Percentiles rank a stretch among this genome's conserved stretches.
These are phyloP conservation scores for Lipomyces chichibuensis DNA, from an alignment of 805 yeast species.

Conservation along the genomic window DNA sequence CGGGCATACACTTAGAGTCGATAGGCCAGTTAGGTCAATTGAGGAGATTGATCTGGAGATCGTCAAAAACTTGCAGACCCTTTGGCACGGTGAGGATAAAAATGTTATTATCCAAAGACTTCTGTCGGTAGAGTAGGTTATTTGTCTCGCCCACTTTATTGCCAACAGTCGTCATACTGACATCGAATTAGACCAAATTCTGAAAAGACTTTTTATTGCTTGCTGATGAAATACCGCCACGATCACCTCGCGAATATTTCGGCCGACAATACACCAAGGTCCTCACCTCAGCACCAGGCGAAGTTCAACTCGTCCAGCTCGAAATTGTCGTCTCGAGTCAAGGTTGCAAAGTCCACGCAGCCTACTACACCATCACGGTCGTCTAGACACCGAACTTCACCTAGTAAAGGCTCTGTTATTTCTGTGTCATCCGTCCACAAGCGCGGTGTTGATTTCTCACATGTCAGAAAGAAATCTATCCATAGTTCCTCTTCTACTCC, in stretches of 20 bases:
- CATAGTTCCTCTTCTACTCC: conserved; percentile 13
- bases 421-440: conserved; percentile 24
- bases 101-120: conserved; percentile 57
- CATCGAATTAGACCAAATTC: conserved; percentile 53
- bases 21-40: conserved; percentile 44
- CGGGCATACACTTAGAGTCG: conserved; percentile 38
- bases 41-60: conserved; percentile 73
- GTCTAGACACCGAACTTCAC: conserved; percentile 3
- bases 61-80: conserved; percentile 70
- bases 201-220: conserved; percentile 79
- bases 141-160: not conserved
- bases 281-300: conserved; percentile 21
- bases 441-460: conserved; percentile 32
- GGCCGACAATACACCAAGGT: conserved; percentile 20
- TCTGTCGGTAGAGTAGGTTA: conserved; percentile 47
- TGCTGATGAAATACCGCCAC: conserved; percentile 71
- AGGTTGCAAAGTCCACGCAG: not conserved
- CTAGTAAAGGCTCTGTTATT: conserved; percentile 18
- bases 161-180: not conserved
- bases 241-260: conserved; percentile 53
- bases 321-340: conserved; percentile 1
- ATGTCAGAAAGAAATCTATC: conserved; percentile 15
- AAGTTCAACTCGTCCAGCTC: conserved; percentile 2
- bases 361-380: conserved; percentile 21
- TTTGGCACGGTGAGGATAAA: conserved; percentile 78